Base-by-base conservation (phyloP, 108 stramenopile species). In the Conticribra guillardii region DNA sequence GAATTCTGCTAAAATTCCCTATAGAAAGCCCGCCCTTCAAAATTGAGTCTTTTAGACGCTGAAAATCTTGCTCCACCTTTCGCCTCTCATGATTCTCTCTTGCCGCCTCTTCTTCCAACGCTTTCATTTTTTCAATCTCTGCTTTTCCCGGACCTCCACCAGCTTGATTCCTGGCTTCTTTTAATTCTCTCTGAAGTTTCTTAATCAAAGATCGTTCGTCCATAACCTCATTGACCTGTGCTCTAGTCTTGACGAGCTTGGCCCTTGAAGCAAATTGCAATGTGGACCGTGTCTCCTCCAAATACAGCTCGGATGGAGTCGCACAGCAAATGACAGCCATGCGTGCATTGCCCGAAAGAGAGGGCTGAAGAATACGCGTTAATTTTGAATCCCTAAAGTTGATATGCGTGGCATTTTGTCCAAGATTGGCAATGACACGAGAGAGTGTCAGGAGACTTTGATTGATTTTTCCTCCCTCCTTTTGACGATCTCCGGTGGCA, bases 391-490 rank as follows among this genome's bases (percentile, higher is more conserved):
- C 98, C 31, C 98, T 89, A 72, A 89, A 96, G 69, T 91, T 92
- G 44, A 83, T 62, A 82, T 90, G 82, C 57, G 81, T 61, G 15
- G 64, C 74, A 48, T 84, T 74, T 59, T 96, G 85, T 23, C 99
- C 98, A 11, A 99, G 95, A 26, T 96, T 96, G 19, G 84, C 83
- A 72, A 99, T 99, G n/a, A 99, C 99, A 63, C 98, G 97, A 29
- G 98, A 98, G 23, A 99, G 85, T 3, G 98, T 97, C 54, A 98
- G 84, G 17, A 99, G 91, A 74, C 95, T 96, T 51, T 89, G 82
- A 64, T 99, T 99, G 84, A 99, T 99, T 71, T 97, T 96, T 29
- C 96, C 98, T 22, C 98, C 98, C 68, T 99, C 99, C 83, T 97
- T 97, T 67, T 92, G 96, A 33, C 98, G 89, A 29, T 94, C 89